These are phyloP conservation scores for Cladorrhinum sp. DNA, from an alignment of 2,329 filamentous ascomycete genomes.

Conservation along the genomic window DNA sequence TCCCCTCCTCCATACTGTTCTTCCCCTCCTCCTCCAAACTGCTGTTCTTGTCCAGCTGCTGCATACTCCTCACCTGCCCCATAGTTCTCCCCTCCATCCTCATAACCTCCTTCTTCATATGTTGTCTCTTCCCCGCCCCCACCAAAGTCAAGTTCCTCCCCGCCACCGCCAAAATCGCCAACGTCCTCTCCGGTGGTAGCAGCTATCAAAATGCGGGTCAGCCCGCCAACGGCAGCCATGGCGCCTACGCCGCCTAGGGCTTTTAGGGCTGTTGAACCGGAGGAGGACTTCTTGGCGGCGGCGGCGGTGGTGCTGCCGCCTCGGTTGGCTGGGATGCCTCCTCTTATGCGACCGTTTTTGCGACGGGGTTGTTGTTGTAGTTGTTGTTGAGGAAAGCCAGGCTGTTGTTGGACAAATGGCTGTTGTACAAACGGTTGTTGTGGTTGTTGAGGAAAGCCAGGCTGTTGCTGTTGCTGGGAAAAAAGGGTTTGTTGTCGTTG, in stretches of 20 bases:
- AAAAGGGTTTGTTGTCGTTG: neutral
- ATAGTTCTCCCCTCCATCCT: neutral
- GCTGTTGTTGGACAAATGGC: too few relatives aligned
- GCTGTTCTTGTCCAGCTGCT: neutral
- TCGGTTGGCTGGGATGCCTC: too few relatives aligned
- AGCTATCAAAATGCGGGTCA: neutral
- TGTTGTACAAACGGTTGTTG: too few relatives aligned
- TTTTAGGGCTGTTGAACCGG: neutral
- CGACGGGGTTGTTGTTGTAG: too few relatives aligned
- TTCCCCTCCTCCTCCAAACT: neutral
- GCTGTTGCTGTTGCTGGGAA: too few relatives aligned
- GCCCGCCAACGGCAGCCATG: neutral
- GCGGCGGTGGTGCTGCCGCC: neutral
- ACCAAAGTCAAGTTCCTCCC: neutral
- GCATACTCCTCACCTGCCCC: neutral
- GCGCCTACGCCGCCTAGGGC: neutral
- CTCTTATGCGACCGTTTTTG: too few relatives aligned
- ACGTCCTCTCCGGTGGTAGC: slow-evolving; percentile 6
- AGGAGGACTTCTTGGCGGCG: neutral
- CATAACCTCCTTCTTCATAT: neutral
- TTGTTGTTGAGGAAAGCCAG: too few relatives aligned
- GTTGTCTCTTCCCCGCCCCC: neutral
- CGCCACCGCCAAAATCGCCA: slow-evolving; percentile 1
- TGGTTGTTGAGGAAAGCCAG: too few relatives aligned
- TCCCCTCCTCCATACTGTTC: neutral